phyloP scores from a whole-genome alignment of 106 monocot genomes.

The Xerophyta viscosa region DNA sequence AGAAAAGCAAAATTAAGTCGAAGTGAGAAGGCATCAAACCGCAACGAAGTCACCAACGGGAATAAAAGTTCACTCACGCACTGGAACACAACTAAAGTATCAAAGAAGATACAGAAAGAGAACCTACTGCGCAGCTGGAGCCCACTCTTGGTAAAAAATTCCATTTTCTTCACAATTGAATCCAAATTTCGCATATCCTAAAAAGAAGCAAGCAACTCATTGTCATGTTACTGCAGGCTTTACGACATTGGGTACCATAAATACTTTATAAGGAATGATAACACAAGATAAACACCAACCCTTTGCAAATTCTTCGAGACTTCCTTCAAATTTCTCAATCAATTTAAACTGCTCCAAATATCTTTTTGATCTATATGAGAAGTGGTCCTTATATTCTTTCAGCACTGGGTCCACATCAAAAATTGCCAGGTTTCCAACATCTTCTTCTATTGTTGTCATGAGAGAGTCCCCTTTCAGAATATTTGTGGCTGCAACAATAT shows the following conservation, averaged over 20 bases:
- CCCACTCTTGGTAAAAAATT: constrained; percentile 89
- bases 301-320: constrained; percentile 66
- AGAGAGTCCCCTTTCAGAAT: constrained; percentile 11
- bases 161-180: constrained; percentile 51
- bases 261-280: background rate
- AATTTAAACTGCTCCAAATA: constrained; percentile 46
- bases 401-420: constrained; percentile 52
- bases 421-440: constrained; percentile 42
- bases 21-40: no score
- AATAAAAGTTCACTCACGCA: no score
- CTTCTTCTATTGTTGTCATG: constrained; percentile 37
- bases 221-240: background rate
- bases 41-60: no score
- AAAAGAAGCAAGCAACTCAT: background rate
- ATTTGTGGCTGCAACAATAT: constrained; percentile 21
- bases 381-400: constrained; percentile 56
- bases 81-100: no score
- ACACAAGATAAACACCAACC: constrained; percentile 19
- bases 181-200: constrained; percentile 95
- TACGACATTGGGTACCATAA: background rate
- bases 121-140: constrained; percentile 88
- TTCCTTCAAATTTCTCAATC: constrained; percentile 76
- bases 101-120: background rate
- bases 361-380: constrained; percentile 52
- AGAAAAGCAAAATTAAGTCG: no score